phyloP scores from a whole-genome alignment of 2,329 filamentous ascomycete species.

The Xylaria arbuscula region DNA sequence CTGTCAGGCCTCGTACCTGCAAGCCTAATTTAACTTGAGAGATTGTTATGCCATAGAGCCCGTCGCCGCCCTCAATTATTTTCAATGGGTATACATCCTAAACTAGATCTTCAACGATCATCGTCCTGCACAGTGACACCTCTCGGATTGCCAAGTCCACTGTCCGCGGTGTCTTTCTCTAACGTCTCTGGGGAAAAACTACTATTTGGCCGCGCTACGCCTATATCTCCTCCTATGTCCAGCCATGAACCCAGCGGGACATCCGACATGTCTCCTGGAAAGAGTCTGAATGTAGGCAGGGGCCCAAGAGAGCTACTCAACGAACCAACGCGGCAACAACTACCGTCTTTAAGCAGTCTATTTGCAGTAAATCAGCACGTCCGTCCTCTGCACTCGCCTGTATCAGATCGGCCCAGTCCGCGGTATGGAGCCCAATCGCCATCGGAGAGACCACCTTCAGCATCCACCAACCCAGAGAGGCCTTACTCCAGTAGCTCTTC shows the following conservation, averaged over 20 bases:
- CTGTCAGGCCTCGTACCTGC: slow-evolving; percentile 27
- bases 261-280: slow-evolving; percentile 58
- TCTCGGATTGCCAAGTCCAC: slow-evolving; percentile 65
- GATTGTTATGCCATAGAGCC: slow-evolving; percentile 43
- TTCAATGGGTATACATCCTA: slow-evolving; percentile 68
- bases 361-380: slow-evolving; percentile 62
- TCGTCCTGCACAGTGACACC: slow-evolving; percentile 63
- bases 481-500: slow-evolving; percentile 54
- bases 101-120: slow-evolving; percentile 62
- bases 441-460: slow-evolving; percentile 59
- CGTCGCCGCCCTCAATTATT: slow-evolving; percentile 36
- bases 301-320: slow-evolving; percentile 51
- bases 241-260: slow-evolving; percentile 63
- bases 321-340: slow-evolving; percentile 57
- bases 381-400: slow-evolving; percentile 59
- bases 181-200: slow-evolving; percentile 59
- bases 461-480: slow-evolving; percentile 53
- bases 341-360: slow-evolving; percentile 68
- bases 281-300: slow-evolving; percentile 53
- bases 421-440: slow-evolving; percentile 58
- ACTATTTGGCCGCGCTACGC: slow-evolving; percentile 57
- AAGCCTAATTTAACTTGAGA: slow-evolving; percentile 13
- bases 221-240: slow-evolving; percentile 67
- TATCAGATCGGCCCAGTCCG: slow-evolving; percentile 58
- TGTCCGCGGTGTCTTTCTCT: slow-evolving; percentile 60